Evolutionary conservation across 2,329 filamentous ascomycete species (phyloP).

Genomic region (Fusarium tupiense): DNA sequence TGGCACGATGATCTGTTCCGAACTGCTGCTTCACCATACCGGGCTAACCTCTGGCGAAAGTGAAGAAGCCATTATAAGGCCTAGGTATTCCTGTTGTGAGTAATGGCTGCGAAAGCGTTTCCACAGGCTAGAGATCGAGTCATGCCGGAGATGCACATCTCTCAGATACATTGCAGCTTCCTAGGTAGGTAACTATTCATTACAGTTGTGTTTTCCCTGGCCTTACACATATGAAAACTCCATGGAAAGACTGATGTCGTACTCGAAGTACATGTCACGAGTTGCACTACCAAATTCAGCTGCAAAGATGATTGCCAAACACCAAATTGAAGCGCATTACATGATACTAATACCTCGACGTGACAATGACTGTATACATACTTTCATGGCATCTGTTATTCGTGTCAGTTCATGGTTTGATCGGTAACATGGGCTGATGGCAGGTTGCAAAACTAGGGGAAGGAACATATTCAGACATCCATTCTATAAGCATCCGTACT

Average conservation of each 20-base stretch:
- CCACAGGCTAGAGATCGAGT: not conserved
- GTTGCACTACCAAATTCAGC: not conserved
- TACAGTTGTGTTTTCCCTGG: not conserved
- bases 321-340: not conserved
- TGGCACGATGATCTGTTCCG: not conserved
- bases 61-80: not conserved
- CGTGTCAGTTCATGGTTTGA: not conserved
- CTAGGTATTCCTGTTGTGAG: not conserved
- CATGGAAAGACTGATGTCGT: not conserved
- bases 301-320: not conserved
- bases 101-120: not conserved
- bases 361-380: not conserved
- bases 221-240: not conserved
- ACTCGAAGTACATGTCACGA: not conserved
- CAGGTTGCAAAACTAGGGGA: not conserved
- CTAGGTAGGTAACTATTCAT: not conserved
- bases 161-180: not conserved
- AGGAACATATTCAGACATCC: slow-evolving; percentile 41
- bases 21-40: not conserved
- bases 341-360: not conserved
- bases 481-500: slow-evolving; percentile 43
- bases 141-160: no score
- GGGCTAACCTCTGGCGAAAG: not conserved
- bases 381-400: not conserved
- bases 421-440: not conserved